Conservation (phyloP, 2,329 filamentous ascomycete genomes). For the Trichoderma sp. region DNA sequence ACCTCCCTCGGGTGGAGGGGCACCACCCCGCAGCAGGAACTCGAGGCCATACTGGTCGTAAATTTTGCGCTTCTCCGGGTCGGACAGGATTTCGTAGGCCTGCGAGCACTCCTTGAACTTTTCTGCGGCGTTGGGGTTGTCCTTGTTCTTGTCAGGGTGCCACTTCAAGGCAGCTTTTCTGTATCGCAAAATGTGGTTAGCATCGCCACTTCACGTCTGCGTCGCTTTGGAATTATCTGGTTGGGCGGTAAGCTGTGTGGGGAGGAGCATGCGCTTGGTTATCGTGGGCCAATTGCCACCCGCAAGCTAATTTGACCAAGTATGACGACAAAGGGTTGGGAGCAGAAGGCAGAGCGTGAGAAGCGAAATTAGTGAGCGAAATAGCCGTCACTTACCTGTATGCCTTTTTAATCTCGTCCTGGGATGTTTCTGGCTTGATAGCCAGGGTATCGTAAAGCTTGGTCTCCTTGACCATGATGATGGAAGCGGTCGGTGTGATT, state of each 20-base stretch:
- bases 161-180: constrained; percentile 87
- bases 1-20: constrained; percentile 59
- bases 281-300: constrained; percentile 8
- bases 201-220: not conserved
- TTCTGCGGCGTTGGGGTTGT: constrained; percentile 78
- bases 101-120: constrained; percentile 99
- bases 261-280: constrained; percentile 1
- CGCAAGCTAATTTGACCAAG: constrained; percentile 9
- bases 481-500: not conserved
- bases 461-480: constrained; percentile 85
- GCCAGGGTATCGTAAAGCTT: constrained; percentile 88
- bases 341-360: not conserved
- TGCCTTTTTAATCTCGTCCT: constrained; percentile 96
- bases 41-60: constrained; percentile 96
- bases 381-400: constrained; percentile 62
- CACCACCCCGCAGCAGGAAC: constrained; percentile 79
- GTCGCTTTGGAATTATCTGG: not conserved
- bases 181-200: constrained; percentile 36
- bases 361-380: not conserved
- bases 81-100: constrained; percentile 96
- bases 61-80: constrained; percentile 92
- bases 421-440: constrained; percentile 73
- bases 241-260: constrained; percentile 16
- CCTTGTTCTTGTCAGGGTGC: constrained; percentile 98
- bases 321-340: constrained; percentile 10